phyloP scores from a whole-genome alignment of 2,329 filamentous ascomycete genomes.

The Trichophaea hybrida region DNA sequence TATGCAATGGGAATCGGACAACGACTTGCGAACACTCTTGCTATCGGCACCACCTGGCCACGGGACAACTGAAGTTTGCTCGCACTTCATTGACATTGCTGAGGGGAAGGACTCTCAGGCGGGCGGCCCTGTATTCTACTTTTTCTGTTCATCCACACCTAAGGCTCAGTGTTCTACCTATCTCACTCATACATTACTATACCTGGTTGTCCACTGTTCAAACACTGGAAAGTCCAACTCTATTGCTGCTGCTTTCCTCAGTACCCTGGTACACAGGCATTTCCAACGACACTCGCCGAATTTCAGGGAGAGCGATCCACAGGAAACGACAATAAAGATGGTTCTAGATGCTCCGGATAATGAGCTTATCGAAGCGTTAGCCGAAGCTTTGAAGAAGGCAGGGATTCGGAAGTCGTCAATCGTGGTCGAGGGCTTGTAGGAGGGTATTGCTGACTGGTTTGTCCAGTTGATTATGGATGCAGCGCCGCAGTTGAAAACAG shows the following conservation, averaged over 20 bases:
- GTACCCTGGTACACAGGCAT: not conserved
- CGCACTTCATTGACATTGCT: not conserved
- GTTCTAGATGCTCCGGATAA: not conserved
- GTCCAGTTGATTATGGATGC: not conserved
- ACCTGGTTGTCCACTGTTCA: not conserved
- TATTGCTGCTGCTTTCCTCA: not conserved
- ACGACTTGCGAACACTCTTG: not conserved
- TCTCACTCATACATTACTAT: not conserved
- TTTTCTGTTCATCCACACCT: not conserved
- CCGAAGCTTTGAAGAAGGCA: not conserved
- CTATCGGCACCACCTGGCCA: not conserved
- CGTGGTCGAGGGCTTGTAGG: not conserved
- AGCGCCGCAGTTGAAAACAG: not conserved
- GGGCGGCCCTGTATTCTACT: not conserved
- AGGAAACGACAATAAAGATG: not conserved
- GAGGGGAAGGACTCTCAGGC: not conserved
- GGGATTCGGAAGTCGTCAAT: not conserved
- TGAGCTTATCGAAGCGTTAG: not conserved
- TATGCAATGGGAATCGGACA: not conserved
- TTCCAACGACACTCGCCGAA: not conserved
- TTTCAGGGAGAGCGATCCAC: not conserved
- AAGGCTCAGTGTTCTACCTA: not conserved
- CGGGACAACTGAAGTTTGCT: not conserved
- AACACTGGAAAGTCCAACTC: not conserved
- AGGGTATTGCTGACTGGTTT: not conserved